Base-by-base conservation (phyloP, 805 yeast species). In the Kazachstania kunashirensis region DNA sequence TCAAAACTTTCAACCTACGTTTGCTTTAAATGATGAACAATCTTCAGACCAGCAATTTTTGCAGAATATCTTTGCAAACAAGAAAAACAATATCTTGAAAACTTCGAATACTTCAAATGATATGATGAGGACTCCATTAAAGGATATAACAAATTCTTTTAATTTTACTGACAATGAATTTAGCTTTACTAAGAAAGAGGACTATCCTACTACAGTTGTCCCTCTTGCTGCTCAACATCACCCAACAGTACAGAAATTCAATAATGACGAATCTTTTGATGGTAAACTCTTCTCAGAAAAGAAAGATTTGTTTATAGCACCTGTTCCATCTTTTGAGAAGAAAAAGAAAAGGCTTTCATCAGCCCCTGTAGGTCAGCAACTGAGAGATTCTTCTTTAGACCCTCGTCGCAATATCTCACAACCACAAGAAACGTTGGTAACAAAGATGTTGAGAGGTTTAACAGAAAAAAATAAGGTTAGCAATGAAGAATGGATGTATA, bases 361-460 rank as follows among this genome's bases (percentile, higher is more conserved):
- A 23, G 50, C 43, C 5, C 45, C 44, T 3, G 29, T 20, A n/a
- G 19, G 26, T 5, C 42, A 33, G 18, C 24, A 14, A 14, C 34
- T 19, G 12, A 13, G 24, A 5, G 19, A 27, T 5, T 26, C 27
- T 13, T 55, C 60, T 1, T 37, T 57, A 24, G 62, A 57, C 35
- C 62, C 62, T 6, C 54, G 58, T 31, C 49, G 57, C 21, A 53
- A 50, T 33, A 29, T 47, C 9, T 45, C 59, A 4, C 56, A 52
- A 32, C 59, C 62, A 8, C 38, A 29, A 2, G 44, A 44, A 19
- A 34, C 52, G 7, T 47, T 37, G 16, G 38, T 44, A 2, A 19
- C 32, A 19, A 30, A 27, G 13, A n/a, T 31, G 16, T 32, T 51
- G 11, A 28, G 28, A 18, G 23, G 28, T 12, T 11, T 37, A 11